Conservation (phyloP, 2,329 filamentous ascomycete genomes). For the Venturia pyrina region DNA sequence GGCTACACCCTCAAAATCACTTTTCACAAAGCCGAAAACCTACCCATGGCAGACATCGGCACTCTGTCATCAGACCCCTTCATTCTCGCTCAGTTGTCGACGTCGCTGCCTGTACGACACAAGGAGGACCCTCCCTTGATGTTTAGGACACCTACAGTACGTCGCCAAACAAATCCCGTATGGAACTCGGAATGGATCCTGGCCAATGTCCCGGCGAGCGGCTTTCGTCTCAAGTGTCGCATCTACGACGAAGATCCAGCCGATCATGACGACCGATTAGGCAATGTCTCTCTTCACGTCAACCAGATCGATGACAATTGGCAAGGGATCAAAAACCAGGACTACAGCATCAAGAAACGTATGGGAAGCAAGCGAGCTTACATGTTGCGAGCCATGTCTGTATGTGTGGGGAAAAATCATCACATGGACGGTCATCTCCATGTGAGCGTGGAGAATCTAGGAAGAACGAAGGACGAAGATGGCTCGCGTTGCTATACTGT, state of each 20-base stretch:
- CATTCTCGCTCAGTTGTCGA: slow-evolving; percentile 64
- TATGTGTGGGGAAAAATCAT: slow-evolving; percentile 48
- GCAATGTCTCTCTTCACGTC: slow-evolving; percentile 68
- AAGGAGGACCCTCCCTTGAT: slow-evolving; percentile 73
- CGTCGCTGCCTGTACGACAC: slow-evolving; percentile 61
- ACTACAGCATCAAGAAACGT: slow-evolving; percentile 69
- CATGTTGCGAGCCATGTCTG: slow-evolving; percentile 57
- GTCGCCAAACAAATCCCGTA: slow-evolving; percentile 59
- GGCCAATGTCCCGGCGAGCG: slow-evolving; percentile 70
- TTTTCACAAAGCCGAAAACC: slow-evolving; percentile 69
- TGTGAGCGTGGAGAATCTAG: slow-evolving; percentile 69
- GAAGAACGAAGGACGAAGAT: slow-evolving; percentile 55
- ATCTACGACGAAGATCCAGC: slow-evolving; percentile 84
- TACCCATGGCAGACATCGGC: slow-evolving; percentile 72
- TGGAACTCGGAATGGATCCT: slow-evolving; percentile 87
- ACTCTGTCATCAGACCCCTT: slow-evolving; percentile 76
- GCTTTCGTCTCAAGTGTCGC: slow-evolving; percentile 75
- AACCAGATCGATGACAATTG: slow-evolving; percentile 52
- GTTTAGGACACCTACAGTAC: slow-evolving; percentile 67
- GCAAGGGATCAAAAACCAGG: slow-evolving; percentile 54
- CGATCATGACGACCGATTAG: slow-evolving; percentile 78
- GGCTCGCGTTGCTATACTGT: slow-evolving; percentile 60
- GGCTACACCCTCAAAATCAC: slow-evolving; percentile 81
- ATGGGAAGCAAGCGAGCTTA: slow-evolving; percentile 83
- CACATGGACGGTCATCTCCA: slow-evolving; percentile 62